Evolutionary conservation across 495 filamentous ascomycete genomes (phyloP).

Genomic region (Xylaria scruposa): DNA sequence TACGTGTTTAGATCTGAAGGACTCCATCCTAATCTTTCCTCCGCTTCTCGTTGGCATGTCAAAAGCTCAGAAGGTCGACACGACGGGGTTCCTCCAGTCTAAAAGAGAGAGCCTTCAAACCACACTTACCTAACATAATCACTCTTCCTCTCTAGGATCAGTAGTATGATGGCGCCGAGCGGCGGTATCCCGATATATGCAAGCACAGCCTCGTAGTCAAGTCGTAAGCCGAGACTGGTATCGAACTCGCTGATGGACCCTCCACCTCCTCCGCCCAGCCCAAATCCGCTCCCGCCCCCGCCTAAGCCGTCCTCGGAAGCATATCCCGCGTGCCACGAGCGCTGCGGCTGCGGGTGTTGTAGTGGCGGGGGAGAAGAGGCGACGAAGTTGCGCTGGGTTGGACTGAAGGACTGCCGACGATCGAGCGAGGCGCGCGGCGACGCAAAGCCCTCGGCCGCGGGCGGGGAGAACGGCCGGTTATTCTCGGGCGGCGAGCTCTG

Average conservation of each 20-base stretch:
- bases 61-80: background rate
- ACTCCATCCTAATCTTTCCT: background rate
- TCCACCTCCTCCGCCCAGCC: slow-evolving; percentile 20
- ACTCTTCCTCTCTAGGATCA: slow-evolving; percentile 90
- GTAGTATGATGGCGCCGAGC: slow-evolving; percentile 80
- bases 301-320: slow-evolving; percentile 22
- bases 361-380: slow-evolving; percentile 52
- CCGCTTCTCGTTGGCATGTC: background rate
- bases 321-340: slow-evolving; percentile 48
- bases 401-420: slow-evolving; percentile 17
- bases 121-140: slow-evolving; percentile 87
- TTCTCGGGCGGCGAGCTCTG: slow-evolving; percentile 85
- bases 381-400: slow-evolving; percentile 41
- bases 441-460: slow-evolving; percentile 45
- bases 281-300: slow-evolving; percentile 8
- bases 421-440: slow-evolving; percentile 35
- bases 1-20: background rate
- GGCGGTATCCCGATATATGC: slow-evolving; percentile 90
- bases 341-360: slow-evolving; percentile 58
- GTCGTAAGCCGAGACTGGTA: slow-evolving; percentile 70
- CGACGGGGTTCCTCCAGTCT: background rate
- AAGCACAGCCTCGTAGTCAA: slow-evolving; percentile 86
- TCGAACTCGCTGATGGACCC: slow-evolving; percentile 65
- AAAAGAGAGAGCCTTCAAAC: background rate
- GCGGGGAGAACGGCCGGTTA: slow-evolving; percentile 74